These are phyloP conservation scores for Trametes coccinea DNA, from an alignment of 768 basidiomycete species.

Conservation along the genomic window DNA sequence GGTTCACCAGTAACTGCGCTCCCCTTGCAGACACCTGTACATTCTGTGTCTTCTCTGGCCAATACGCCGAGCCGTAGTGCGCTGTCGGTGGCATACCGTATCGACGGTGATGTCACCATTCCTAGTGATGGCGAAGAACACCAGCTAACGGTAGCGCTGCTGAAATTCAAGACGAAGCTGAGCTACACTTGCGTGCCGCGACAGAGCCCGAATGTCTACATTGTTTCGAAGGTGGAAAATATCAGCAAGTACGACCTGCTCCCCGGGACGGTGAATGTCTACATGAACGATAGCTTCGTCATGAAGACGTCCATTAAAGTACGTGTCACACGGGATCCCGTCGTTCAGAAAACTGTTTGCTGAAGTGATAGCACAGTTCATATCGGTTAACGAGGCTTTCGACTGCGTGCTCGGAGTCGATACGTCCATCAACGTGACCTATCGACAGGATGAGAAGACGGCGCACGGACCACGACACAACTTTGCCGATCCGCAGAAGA, in stretches of 20 bases:
- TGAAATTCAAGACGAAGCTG: slow-evolving; percentile 47
- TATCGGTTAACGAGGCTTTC: slow-evolving; percentile 53
- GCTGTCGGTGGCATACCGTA: slow-evolving; percentile 52
- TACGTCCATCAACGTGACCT: slow-evolving; percentile 34
- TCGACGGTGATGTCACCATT: slow-evolving; percentile 50
- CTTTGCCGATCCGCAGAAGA: slow-evolving; percentile 46
- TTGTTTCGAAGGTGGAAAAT: slow-evolving; percentile 54
- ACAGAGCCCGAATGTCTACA: slow-evolving; percentile 47
- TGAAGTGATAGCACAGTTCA: slow-evolving; percentile 28
- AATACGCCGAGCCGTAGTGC: slow-evolving; percentile 43
- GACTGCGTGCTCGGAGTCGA: slow-evolving; percentile 52
- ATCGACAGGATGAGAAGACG: slow-evolving; percentile 42
- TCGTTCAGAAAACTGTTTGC: not conserved
- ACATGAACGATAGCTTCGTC: slow-evolving; percentile 58
- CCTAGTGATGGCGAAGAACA: slow-evolving; percentile 57
- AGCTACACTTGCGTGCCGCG: slow-evolving; percentile 53
- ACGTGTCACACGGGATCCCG: slow-evolving; percentile 15
- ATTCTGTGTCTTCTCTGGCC: not conserved
- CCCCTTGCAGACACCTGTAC: not conserved
- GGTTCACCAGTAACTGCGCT: not conserved
- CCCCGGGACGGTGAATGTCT: slow-evolving; percentile 53
- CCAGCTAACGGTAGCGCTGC: slow-evolving; percentile 51
- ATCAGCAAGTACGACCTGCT: slow-evolving; percentile 58
- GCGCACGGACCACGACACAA: slow-evolving; percentile 39
- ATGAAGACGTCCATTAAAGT: slow-evolving; percentile 52